A percentile compares a stretch with the other conserved stretches of the same genome.
phyloP scores from a whole-genome alignment of 129 eudicot species.

The Flaveria linearis region DNA sequence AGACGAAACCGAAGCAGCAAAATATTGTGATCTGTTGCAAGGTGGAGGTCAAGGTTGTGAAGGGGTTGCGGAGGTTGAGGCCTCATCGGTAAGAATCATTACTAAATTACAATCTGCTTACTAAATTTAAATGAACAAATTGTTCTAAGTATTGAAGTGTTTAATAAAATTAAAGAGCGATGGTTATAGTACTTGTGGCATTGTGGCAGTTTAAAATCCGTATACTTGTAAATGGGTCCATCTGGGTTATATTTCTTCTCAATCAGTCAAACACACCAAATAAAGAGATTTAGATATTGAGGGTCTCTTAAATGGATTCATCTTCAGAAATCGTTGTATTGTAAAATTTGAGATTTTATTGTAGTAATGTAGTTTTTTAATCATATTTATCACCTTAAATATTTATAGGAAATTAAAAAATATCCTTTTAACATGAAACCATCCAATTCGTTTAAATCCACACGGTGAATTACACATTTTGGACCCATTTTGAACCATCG shows the following conservation, averaged over 20 bases:
- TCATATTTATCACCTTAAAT: background rate
- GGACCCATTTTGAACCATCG: background rate
- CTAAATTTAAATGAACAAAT: background rate
- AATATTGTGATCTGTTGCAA: slow-evolving; percentile 86
- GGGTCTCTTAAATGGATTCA: background rate
- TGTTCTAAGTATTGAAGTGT: background rate
- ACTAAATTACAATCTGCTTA: background rate
- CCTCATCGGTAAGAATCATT: slow-evolving; percentile 72
- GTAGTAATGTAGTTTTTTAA: background rate
- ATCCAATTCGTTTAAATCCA: background rate
- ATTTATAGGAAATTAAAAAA: background rate
- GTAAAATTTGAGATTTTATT: background rate
- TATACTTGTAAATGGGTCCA: background rate
- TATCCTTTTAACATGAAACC: background rate
- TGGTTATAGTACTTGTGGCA: background rate
- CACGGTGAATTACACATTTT: background rate
- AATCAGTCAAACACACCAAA: background rate
- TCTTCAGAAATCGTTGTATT: background rate
- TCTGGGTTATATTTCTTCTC: slow-evolving; percentile 3
- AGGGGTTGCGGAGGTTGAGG: slow-evolving; percentile 98
- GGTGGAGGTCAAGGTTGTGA: slow-evolving; percentile 98
- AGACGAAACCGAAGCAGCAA: slow-evolving; percentile 90
- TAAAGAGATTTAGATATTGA: background rate
- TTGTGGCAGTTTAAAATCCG: background rate
- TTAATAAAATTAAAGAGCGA: background rate